Conservation (phyloP, 345 rosid species). For the Geranium rotundifolium region DNA sequence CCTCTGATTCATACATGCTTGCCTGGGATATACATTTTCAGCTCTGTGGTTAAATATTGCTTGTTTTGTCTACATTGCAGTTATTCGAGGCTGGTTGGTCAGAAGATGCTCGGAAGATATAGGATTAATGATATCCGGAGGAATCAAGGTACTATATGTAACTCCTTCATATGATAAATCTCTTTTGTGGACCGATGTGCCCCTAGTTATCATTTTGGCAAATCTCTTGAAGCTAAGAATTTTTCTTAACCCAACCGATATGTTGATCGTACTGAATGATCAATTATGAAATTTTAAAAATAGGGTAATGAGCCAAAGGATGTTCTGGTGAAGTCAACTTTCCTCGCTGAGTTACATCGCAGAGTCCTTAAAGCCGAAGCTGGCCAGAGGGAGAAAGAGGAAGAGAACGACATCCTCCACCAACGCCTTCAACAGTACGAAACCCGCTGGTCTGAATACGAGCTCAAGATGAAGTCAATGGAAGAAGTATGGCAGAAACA, state of each 20-base stretch:
- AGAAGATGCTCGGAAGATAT: slow-evolving; percentile 83
- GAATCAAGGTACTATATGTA: slow-evolving; percentile 36
- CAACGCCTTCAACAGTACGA: slow-evolving; percentile 94
- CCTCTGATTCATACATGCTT: neutral
- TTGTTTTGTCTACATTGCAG: slow-evolving; percentile 26
- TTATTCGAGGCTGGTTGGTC: slow-evolving; percentile 88
- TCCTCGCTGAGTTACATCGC: slow-evolving; percentile 82
- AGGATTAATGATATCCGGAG: slow-evolving; percentile 46
- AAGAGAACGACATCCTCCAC: slow-evolving; percentile 87
- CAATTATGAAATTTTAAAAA: slow-evolving; percentile 7
- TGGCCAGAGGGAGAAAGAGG: slow-evolving; percentile 77
- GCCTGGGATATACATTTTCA: slow-evolving; percentile 3
- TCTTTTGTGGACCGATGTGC: neutral
- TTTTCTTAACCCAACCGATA: neutral
- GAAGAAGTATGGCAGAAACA: slow-evolving; percentile 99
- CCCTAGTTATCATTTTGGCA: neutral
- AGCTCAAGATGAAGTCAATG: slow-evolving; percentile 96
- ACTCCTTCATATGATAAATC: neutral
- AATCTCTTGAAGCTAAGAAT: neutral
- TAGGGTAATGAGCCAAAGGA: slow-evolving; percentile 69
- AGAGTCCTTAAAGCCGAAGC: slow-evolving; percentile 91
- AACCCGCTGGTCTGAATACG: slow-evolving; percentile 93
- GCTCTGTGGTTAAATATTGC: neutral
- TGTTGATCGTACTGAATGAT: neutral
- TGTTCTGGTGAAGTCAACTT: slow-evolving; percentile 77